Percentiles rank a stretch among this genome's conserved stretches.
Evolutionary conservation across 208 protist species (phyloP).

Genomic region (Leishmania turanica): DNA sequence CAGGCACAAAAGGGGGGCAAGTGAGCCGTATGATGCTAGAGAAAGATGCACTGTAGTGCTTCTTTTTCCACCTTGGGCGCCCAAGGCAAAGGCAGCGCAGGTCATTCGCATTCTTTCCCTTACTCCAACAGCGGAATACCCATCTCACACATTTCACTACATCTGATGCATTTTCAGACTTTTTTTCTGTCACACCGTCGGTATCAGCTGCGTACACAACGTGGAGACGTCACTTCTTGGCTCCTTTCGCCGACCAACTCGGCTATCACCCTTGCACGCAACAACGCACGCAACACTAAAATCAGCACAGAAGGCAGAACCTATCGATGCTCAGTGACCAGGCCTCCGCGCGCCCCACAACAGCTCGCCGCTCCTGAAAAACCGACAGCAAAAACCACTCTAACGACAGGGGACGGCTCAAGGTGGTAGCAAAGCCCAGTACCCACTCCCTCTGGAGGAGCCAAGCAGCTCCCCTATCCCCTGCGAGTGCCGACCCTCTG

Average conservation of each 20-base stretch:
- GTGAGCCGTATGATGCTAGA: background rate
- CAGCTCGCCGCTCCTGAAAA: no score
- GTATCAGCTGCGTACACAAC: background rate
- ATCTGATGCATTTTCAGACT: background rate
- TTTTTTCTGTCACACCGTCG: background rate
- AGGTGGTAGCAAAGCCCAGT: background rate
- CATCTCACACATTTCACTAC: background rate
- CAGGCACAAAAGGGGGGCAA: background rate
- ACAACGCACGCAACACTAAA: background rate
- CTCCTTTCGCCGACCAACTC: background rate
- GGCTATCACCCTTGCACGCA: background rate
- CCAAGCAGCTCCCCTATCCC: no score
- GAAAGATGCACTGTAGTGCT: background rate
- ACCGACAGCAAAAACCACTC: no score
- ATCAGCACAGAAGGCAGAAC: background rate
- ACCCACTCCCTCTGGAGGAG: background rate
- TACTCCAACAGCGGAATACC: background rate
- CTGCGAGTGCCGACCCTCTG: background rate
- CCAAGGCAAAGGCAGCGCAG: background rate
- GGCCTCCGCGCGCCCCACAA: no score
- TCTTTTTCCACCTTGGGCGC: background rate
- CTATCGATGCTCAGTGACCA: no score
- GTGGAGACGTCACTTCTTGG: no score
- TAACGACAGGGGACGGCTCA: accelerated
- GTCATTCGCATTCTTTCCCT: background rate